Evolutionary conservation across 1,139 yeast genomes (phyloP).

Genomic region (Candida tropicalis): DNA sequence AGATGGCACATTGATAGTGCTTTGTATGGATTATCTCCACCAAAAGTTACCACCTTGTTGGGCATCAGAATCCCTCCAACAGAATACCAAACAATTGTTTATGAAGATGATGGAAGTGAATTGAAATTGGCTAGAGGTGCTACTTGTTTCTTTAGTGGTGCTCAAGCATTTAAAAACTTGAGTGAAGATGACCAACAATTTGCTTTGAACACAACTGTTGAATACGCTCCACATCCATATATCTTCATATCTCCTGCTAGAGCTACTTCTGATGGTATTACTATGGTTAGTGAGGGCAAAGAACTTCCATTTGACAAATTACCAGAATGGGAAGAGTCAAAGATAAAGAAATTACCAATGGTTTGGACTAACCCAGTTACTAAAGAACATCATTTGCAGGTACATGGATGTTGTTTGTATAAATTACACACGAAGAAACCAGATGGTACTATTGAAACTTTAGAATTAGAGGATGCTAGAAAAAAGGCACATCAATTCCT

Average conservation of each 20-base stretch:
- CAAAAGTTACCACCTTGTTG: constrained; percentile 77
- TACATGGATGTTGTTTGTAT: constrained; percentile 84
- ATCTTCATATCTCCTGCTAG: constrained; percentile 78
- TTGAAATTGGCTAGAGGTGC: constrained; percentile 79
- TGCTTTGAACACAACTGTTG: constrained; percentile 75
- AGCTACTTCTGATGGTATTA: constrained; percentile 83
- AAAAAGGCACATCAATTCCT: constrained; percentile 66
- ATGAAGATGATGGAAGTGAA: constrained; percentile 63
- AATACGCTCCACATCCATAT: constrained; percentile 90
- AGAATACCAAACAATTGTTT: constrained; percentile 52
- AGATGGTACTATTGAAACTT: constrained; percentile 51
- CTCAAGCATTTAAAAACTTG: constrained; percentile 67
- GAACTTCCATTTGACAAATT: constrained; percentile 66
- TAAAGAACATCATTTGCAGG: constrained; percentile 77
- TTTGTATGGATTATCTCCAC: constrained; percentile 80
- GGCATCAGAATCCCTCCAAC: constrained; percentile 79
- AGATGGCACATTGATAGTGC: constrained; percentile 96
- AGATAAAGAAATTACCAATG: constrained; percentile 75
- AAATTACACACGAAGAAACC: constrained; percentile 57
- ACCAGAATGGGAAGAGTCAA: constrained; percentile 80
- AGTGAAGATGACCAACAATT: constrained; percentile 70
- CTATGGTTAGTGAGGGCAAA: constrained; percentile 80
- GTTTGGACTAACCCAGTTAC: constrained; percentile 95
- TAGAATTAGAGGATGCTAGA: constrained; percentile 72
- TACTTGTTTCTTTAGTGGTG: constrained; percentile 84